These are phyloP conservation scores for Alternaria gansuensis DNA, from an alignment of 2,329 filamentous ascomycete genomes.

Conservation along the genomic window DNA sequence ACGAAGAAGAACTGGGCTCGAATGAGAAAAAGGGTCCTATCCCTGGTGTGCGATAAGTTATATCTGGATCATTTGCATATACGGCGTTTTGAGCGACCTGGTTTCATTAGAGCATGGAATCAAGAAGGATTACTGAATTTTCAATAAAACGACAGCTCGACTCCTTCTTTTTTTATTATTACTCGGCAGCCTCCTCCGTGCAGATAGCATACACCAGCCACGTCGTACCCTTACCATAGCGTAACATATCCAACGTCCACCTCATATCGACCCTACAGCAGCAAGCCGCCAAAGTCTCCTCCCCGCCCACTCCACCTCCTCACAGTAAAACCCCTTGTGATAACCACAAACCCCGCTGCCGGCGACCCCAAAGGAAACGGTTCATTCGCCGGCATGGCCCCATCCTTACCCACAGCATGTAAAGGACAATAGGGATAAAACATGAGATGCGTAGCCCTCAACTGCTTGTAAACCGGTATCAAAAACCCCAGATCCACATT, in stretches of 20 bases:
- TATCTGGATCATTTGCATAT: slow-evolving; percentile 2
- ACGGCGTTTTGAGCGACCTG: slow-evolving; percentile 11
- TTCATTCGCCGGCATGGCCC: not conserved
- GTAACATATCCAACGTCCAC: not conserved
- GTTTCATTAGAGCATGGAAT: slow-evolving; percentile 10
- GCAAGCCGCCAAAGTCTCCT: slow-evolving; percentile 13
- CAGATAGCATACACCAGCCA: not conserved
- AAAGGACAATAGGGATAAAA: not conserved
- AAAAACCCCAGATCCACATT: not conserved
- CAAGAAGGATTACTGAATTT: not conserved
- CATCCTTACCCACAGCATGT: not conserved
- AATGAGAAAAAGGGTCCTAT: slow-evolving; percentile 60
- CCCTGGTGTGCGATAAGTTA: slow-evolving; percentile 45
- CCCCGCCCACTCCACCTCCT: not conserved
- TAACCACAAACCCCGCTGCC: not conserved
- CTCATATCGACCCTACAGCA: slow-evolving; percentile 10
- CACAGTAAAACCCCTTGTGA: slow-evolving; percentile 6
- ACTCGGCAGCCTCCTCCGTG: not conserved
- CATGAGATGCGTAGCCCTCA: not conserved
- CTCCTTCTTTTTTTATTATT: too few relatives aligned
- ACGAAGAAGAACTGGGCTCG: slow-evolving; percentile 59
- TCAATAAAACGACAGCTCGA: not conserved
- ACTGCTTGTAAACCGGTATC: not conserved
- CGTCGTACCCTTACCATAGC: not conserved
- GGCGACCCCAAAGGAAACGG: not conserved